These are phyloP conservation scores for Leishmania amazonensis DNA, from an alignment of 208 protist species.

Conservation along the genomic window DNA sequence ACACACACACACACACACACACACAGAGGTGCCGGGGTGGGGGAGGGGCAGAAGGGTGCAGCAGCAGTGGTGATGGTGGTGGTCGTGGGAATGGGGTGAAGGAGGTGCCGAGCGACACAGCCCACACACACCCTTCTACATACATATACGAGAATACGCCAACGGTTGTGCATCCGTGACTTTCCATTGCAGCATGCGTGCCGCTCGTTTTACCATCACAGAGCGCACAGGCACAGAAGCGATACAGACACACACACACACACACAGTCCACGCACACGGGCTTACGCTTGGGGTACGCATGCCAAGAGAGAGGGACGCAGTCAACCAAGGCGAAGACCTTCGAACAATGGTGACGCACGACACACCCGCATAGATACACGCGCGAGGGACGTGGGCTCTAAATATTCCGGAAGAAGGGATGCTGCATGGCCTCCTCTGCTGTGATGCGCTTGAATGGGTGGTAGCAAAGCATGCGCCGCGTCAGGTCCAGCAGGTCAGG, in stretches of 20 bases:
- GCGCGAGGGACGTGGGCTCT: background rate
- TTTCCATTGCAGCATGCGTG: background rate
- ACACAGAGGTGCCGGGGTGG: background rate
- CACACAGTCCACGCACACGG: background rate
- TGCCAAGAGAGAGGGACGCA: background rate
- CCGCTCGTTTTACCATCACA: background rate
- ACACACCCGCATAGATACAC: constrained; percentile 3
- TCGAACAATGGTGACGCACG: background rate
- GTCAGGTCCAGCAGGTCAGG: constrained; percentile 66
- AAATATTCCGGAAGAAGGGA: constrained; percentile 67
- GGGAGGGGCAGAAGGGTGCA: background rate
- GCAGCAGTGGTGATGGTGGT: background rate
- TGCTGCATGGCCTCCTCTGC: constrained; percentile 86
- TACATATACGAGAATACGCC: background rate
- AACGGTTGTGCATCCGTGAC: background rate
- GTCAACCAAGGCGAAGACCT: background rate
- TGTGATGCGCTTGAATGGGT: constrained; percentile 90
- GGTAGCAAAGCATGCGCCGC: constrained; percentile 78
- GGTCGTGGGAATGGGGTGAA: background rate
- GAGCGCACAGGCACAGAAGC: background rate
- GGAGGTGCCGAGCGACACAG: background rate
- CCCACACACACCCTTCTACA: background rate
- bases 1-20: too few relatives aligned
- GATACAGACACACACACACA: background rate
- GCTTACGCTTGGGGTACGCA: background rate